Evolutionary conservation across 805 yeast genomes (phyloP).

Genomic region (Hyphopichia homilentoma): DNA sequence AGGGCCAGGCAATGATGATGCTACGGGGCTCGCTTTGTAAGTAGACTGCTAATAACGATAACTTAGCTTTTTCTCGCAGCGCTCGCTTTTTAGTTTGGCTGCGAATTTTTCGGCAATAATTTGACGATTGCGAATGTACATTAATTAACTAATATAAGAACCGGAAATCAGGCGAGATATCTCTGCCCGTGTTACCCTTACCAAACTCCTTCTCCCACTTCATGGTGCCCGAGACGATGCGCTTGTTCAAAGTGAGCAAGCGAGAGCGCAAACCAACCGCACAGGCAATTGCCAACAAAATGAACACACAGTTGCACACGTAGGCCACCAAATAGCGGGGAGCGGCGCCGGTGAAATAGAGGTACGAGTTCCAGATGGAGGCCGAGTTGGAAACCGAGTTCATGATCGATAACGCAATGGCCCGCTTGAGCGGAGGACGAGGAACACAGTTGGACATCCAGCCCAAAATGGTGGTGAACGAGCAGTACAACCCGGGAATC

Average conservation of each 20-base stretch:
- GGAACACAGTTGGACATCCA: constrained; percentile 57
- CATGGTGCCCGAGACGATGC: constrained; percentile 44
- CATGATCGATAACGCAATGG: constrained; percentile 54
- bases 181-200: constrained; percentile 40
- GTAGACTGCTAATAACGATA: too few species aligned
- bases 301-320: constrained; percentile 46
- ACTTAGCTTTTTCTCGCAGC: too few species aligned
- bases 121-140: too few species aligned
- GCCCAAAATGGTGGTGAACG: constrained; percentile 49
- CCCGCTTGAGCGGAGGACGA: constrained; percentile 57
- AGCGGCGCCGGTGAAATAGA: constrained; percentile 41
- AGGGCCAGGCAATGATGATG: too few species aligned
- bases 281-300: constrained; percentile 34
- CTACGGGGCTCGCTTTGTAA: too few species aligned
- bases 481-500: constrained; percentile 54
- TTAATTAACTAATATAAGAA: constrained; percentile 23
- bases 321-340: constrained; percentile 49
- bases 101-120: too few species aligned
- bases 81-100: too few species aligned
- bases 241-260: constrained; percentile 35
- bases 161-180: constrained; percentile 42
- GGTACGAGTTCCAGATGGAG: constrained; percentile 53
- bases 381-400: constrained; percentile 55
- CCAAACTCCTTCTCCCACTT: constrained; percentile 49
- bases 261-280: constrained; percentile 39